Conservation (phyloP, 1,284 basidiomycete species). For the Cutaneotrichosporon dermatis region DNA sequence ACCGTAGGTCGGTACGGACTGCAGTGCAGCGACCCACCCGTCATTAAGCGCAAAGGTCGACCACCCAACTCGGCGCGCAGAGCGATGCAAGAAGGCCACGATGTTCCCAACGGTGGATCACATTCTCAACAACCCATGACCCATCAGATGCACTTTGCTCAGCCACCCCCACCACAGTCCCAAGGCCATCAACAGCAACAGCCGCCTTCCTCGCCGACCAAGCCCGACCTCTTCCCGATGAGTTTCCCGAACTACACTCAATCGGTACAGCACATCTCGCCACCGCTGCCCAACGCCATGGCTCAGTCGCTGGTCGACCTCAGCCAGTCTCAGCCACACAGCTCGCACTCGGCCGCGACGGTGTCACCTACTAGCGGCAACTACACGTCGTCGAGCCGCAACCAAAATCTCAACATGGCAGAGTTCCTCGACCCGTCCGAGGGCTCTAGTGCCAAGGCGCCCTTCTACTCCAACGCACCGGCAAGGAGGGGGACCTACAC, state of each 20-base stretch:
- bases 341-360: background rate
- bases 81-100: conserved; percentile 1
- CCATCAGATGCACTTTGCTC: background rate
- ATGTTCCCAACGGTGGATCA: background rate
- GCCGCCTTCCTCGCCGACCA: background rate
- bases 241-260: background rate
- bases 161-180: background rate
- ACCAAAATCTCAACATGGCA: conserved; percentile 25
- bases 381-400: background rate
- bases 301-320: conserved; percentile 8
- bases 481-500: background rate
- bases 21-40: conserved; percentile 23
- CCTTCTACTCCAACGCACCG: conserved; percentile 25
- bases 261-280: background rate
- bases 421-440: conserved; percentile 29
- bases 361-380: conserved; percentile 2
- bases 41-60: conserved; percentile 26
- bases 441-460: conserved; percentile 13
- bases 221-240: conserved; percentile 1
- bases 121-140: background rate
- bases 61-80: conserved; percentile 19
- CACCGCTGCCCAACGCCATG: background rate
- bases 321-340: background rate
- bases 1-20: conserved; percentile 21
- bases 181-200: background rate